phyloP scores from a whole-genome alignment of 129 eudicot species.

The Chrysanthemum makinoi region DNA sequence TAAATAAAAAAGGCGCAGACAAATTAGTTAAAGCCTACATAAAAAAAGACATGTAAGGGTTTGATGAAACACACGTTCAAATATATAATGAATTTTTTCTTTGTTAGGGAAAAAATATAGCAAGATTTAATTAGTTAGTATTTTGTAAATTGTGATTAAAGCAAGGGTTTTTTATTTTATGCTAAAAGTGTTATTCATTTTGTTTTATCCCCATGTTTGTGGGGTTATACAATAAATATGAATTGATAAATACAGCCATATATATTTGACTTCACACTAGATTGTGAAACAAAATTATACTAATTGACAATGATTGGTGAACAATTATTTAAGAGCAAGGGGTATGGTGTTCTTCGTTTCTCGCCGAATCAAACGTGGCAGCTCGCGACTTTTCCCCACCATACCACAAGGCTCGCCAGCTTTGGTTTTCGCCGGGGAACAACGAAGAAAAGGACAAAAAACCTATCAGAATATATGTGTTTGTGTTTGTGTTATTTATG shows the following conservation, averaged over 20 bases:
- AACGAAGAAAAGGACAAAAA: no score
- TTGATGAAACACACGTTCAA: constrained; percentile 5
- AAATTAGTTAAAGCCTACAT: constrained; percentile 1
- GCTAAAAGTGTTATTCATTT: neutral
- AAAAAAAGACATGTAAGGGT: neutral
- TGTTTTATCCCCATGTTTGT: constrained; percentile 20
- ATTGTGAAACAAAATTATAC: constrained; percentile 17
- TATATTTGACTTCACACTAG: constrained; percentile 20
- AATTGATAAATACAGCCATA: constrained; percentile 3
- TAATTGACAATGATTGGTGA: constrained; percentile 21
- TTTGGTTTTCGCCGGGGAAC: no score
- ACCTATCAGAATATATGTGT: no score
- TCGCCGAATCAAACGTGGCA: no score
- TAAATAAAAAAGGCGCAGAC: neutral
- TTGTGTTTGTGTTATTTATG: no score
- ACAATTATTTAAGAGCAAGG: constrained; percentile 18
- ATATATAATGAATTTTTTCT: neutral
- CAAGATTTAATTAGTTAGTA: neutral
- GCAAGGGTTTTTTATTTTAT: neutral
- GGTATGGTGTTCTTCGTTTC: no score
- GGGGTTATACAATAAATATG: neutral
- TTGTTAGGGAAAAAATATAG: neutral
- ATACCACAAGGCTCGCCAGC: no score
- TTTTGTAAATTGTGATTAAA: constrained; percentile 9
- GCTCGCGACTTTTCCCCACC: no score